Conservation (phyloP, 108 stramenopile species). For the Skeletonema menzelii region DNA sequence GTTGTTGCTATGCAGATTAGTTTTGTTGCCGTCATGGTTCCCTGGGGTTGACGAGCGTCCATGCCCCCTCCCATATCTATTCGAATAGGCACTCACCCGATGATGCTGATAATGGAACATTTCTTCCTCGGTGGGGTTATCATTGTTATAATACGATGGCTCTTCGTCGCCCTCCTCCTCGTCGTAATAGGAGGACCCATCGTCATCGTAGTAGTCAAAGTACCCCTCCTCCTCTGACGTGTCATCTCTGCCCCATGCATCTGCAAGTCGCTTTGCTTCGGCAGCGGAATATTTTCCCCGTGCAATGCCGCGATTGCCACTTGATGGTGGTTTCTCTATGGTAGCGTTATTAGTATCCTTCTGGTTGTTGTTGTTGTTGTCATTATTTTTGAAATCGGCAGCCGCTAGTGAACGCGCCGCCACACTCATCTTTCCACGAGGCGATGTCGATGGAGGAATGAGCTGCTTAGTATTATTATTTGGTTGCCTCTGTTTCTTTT, state of each 20-base stretch:
- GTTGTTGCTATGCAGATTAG: neutral
- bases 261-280: constrained; percentile 21
- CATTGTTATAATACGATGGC: neutral
- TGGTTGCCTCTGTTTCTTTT: neutral
- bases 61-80: constrained; percentile 1
- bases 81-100: constrained; percentile 11
- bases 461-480: neutral
- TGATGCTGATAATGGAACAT: constrained; percentile 11
- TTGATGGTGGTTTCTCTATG: neutral
- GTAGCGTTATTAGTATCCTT: neutral
- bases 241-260: constrained; percentile 27
- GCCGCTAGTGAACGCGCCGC: constrained; percentile 27
- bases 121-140: neutral
- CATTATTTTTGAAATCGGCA: constrained; percentile 10
- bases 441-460: neutral
- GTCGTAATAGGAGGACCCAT: neutral
- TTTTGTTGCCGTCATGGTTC: neutral
- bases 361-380: neutral
- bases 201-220: neutral
- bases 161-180: constrained; percentile 6
- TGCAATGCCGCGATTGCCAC: constrained; percentile 23
- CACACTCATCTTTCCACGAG: constrained; percentile 6
- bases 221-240: constrained; percentile 12
- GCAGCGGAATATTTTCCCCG: constrained; percentile 33
- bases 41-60: neutral